phyloP scores from a whole-genome alignment of 75 land plant genomes.

The Ceratopteris richardii region DNA sequence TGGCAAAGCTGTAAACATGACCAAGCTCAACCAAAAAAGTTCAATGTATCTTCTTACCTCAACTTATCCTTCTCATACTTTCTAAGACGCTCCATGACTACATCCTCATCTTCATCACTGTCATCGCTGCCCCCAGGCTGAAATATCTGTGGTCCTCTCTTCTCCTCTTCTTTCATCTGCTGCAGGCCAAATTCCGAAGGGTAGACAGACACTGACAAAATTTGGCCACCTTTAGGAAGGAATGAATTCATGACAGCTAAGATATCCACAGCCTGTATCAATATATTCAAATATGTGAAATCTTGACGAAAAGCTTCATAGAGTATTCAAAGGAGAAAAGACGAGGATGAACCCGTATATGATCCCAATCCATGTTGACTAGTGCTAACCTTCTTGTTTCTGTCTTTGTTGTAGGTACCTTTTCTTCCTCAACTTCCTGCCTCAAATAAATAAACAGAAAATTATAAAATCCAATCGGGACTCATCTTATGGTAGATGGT shows the following conservation, averaged over 20 bases:
- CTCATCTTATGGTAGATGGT: neutral
- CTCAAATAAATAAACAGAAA: neutral
- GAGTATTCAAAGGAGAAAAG: neutral
- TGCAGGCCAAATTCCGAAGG: conserved; percentile 92
- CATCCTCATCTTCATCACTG: conserved; percentile 40
- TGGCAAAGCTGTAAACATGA: no score
- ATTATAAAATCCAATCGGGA: neutral
- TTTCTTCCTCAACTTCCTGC: conserved; percentile 32
- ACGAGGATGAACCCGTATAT: conserved; percentile 41
- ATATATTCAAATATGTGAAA: neutral
- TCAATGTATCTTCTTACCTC: no score
- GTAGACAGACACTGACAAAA: conserved; percentile 59
- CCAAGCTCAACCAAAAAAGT: no score
- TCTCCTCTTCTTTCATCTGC: conserved; percentile 74
- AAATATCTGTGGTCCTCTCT: conserved; percentile 61
- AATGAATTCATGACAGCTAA: conserved; percentile 62
- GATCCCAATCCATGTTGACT: conserved; percentile 84
- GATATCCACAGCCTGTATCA: conserved; percentile 71
- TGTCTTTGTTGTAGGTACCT: conserved; percentile 42
- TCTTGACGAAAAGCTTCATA: no score
- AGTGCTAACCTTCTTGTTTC: conserved; percentile 69
- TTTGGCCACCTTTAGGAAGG: conserved; percentile 75
- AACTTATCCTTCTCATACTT: conserved; percentile 74
- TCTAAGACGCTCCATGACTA: conserved; percentile 58
- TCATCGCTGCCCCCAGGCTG: conserved; percentile 37